A percentile compares a stretch with the other conserved stretches of the same genome.
phyloP scores from a whole-genome alignment of 176 grass and related monocot species.

The Oryza brachyantha region DNA sequence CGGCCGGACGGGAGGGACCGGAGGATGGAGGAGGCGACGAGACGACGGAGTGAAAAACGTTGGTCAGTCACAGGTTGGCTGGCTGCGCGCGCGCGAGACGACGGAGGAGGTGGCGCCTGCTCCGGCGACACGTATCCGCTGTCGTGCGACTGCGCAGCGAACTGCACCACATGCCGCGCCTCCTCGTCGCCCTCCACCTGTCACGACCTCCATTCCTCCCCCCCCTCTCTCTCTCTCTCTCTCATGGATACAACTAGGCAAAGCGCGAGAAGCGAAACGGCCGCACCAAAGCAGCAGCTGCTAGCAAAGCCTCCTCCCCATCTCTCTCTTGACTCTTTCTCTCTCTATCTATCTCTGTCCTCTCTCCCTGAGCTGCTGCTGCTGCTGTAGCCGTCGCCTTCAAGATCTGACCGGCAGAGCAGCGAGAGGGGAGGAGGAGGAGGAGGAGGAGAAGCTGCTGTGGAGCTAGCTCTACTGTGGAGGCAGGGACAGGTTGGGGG shows the following conservation, averaged over 20 bases:
- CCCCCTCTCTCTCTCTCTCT: not conserved
- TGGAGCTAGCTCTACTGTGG: conserved; percentile 5
- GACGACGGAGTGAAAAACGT: not conserved
- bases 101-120: not conserved
- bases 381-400: not conserved
- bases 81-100: no score
- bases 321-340: not conserved
- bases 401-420: conserved; percentile 33
- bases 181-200: conserved; percentile 33
- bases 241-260: conserved; percentile 13
- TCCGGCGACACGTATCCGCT: conserved; percentile 29
- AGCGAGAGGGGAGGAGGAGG: not conserved
- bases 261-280: conserved; percentile 5
- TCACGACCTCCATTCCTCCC: conserved; percentile 2
- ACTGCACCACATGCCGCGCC: conserved; percentile 24
- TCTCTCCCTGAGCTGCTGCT: not conserved
- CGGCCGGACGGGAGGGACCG: no score
- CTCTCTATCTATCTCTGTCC: not conserved
- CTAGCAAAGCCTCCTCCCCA: not conserved
- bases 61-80: no score
- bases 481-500: conserved; percentile 6
- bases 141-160: conserved; percentile 5
- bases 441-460: not conserved
- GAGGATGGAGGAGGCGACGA: no score
- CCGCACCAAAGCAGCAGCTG: not conserved